Conservation (phyloP, 2,329 filamentous ascomycete genomes). For the Talaromyces rugulosus region DNA sequence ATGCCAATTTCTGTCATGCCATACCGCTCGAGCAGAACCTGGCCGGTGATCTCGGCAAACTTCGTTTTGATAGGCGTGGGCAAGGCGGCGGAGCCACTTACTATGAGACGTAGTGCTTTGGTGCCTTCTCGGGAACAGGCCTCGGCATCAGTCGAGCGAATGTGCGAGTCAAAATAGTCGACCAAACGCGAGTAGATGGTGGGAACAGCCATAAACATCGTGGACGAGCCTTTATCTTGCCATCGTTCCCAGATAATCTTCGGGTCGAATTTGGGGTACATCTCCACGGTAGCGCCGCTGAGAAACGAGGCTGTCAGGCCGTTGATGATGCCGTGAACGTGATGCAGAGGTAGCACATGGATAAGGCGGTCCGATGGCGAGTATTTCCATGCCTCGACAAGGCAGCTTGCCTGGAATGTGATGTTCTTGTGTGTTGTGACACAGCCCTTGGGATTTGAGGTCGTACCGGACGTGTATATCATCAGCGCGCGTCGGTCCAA, state of each 20-base stretch:
- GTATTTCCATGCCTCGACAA: slow-evolving; percentile 39
- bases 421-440: slow-evolving; percentile 41
- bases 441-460: slow-evolving; percentile 40
- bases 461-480: slow-evolving; percentile 42
- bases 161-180: slow-evolving; percentile 40
- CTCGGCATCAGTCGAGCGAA: slow-evolving; percentile 33
- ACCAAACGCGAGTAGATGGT: slow-evolving; percentile 49
- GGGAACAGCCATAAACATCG: slow-evolving; percentile 50
- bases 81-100: slow-evolving; percentile 42
- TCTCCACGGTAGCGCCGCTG: slow-evolving; percentile 45
- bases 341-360: slow-evolving; percentile 49
- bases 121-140: slow-evolving; percentile 28
- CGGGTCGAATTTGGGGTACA: slow-evolving; percentile 42
- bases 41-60: slow-evolving; percentile 38
- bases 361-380: slow-evolving; percentile 42
- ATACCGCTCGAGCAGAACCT: slow-evolving; percentile 45
- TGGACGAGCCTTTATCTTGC: slow-evolving; percentile 35
- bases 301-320: slow-evolving; percentile 46
- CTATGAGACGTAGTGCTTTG: slow-evolving; percentile 31
- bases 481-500: slow-evolving; percentile 34
- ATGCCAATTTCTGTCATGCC: slow-evolving; percentile 51
- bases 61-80: slow-evolving; percentile 39
- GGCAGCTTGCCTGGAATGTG: slow-evolving; percentile 26
- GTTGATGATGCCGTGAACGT: slow-evolving; percentile 50
- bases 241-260: slow-evolving; percentile 46